Percentiles rank a stretch among this genome's conserved stretches.
Evolutionary conservation across 805 yeast species (phyloP).

Genomic region (Metschnikowia continentalis): DNA sequence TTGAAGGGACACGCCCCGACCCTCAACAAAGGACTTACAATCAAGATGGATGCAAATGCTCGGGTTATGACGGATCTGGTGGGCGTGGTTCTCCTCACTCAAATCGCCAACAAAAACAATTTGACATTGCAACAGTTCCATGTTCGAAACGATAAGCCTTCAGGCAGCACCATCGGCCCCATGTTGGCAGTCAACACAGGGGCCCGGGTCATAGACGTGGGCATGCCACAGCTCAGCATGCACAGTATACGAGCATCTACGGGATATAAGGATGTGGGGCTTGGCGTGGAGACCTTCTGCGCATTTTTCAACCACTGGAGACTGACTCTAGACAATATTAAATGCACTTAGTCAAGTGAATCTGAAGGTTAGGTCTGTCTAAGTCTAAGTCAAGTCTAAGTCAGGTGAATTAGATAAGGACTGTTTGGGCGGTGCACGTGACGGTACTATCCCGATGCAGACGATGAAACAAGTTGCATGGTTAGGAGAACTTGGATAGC

Average conservation of each 20-base stretch:
- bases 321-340: slow-evolving; percentile 7
- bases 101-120: slow-evolving; percentile 21
- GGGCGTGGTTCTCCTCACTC: slow-evolving; percentile 24
- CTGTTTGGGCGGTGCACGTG: background rate
- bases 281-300: slow-evolving; percentile 32
- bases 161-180: slow-evolving; percentile 44
- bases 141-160: slow-evolving; percentile 37
- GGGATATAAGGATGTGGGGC: slow-evolving; percentile 38
- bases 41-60: slow-evolving; percentile 36
- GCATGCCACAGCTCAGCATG: slow-evolving; percentile 41
- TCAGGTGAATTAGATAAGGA: no score
- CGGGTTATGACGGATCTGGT: slow-evolving; percentile 36
- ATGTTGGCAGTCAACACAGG: slow-evolving; percentile 34
- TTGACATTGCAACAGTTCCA: slow-evolving; percentile 36
- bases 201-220: slow-evolving; percentile 38
- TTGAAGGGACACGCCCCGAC: slow-evolving; percentile 32
- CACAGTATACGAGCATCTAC: slow-evolving; percentile 37
- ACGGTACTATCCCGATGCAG: background rate
- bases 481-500: background rate
- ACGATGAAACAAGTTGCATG: background rate
- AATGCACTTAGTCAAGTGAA: slow-evolving; percentile 3
- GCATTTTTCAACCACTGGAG: slow-evolving; percentile 31
- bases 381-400: no score
- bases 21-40: slow-evolving; percentile 36
- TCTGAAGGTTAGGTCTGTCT: background rate